Conservation (phyloP, 2,329 filamentous ascomycete genomes). For the Diatrype stigma region DNA sequence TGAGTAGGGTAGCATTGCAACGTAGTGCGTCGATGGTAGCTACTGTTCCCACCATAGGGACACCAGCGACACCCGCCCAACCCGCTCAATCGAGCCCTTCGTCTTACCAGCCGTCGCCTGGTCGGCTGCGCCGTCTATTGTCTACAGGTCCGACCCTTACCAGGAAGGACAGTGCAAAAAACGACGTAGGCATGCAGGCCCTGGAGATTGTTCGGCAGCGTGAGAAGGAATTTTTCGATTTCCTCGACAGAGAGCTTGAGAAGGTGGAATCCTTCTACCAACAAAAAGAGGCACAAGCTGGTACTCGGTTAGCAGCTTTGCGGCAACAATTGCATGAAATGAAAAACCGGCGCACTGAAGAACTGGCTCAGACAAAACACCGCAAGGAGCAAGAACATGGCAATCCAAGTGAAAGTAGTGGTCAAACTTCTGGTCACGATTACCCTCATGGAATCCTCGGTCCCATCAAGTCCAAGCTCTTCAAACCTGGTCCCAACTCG, state of each 20-base stretch:
- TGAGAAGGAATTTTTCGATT: conserved; percentile 82
- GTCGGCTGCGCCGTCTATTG: conserved; percentile 36
- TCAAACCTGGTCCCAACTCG: conserved; percentile 57
- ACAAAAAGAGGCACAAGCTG: conserved; percentile 81
- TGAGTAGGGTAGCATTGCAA: conserved; percentile 25
- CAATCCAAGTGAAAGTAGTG: conserved; percentile 16
- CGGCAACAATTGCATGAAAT: conserved; percentile 88
- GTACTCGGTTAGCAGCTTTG: conserved; percentile 63
- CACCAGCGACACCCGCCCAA: conserved; percentile 10
- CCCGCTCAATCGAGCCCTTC: conserved; percentile 15
- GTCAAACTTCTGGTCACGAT: conserved; percentile 16
- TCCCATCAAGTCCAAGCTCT: conserved; percentile 50
- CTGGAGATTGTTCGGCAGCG: conserved; percentile 58
- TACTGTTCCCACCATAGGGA: conserved; percentile 4
- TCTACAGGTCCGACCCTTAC: conserved; percentile 33
- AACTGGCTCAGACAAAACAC: conserved; percentile 50
- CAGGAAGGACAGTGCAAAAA: conserved; percentile 30
- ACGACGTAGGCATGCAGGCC: conserved; percentile 40
- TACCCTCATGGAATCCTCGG: conserved; percentile 40
- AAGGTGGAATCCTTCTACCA: conserved; percentile 92
- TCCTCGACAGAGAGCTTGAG: conserved; percentile 77
- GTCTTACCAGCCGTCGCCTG: conserved; percentile 19
- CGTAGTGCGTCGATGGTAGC: conserved; percentile 33
- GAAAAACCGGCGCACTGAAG: conserved; percentile 75
- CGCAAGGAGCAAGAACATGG: conserved; percentile 29